Base-by-base conservation (phyloP, 1,284 basidiomycete species). In the Hemileia vastatrix region DNA sequence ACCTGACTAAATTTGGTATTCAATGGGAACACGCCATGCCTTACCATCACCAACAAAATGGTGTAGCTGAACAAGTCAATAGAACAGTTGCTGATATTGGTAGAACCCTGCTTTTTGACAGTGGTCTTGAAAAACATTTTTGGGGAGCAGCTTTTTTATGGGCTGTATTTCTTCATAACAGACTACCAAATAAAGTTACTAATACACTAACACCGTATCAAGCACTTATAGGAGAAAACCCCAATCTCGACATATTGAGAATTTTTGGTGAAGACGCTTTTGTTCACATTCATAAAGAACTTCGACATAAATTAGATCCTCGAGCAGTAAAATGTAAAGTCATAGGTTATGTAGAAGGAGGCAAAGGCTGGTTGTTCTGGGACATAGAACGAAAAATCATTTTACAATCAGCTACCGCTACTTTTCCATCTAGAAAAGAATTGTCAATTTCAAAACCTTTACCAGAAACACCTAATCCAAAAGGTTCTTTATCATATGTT, bases 31-130 rank as follows among this genome's bases (percentile, higher is more conserved):
- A n/a, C n/a, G n/a, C n/a, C 18, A 15, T 55, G 3, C 54, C 40
- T 6, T 55, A 55, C 45, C 54, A 55, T 24, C 54, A 55, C 21
- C 33, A 55, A 18, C 54, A 55, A 15, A 55, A 55, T 24, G 54
- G 40, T 3, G 8, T 45, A 3, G 45, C 45, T 21, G 33, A 55
- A 31, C 2, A 43, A 4, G 43, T 19, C n/a, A 45, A 55, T 18
- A 18, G 19, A 2, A 55, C 40, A 1, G 19, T 56, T 5, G 3
- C 5, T n/a, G 43, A 56, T 2, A 56, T 56, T 40, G 43, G 40
- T 1, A 15, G 23, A 2, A 56, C 36, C 1, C 8, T 56, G 6
- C 23, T 56, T 1, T 6, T 24, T 1, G 43, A 56, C 19, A 56
- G 54, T 19, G 31, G 8, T 1, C 3, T 56, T 4, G 24, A 23